Conservation (phyloP, 2,329 filamentous ascomycete species). For the Dissoconium aciculare region DNA sequence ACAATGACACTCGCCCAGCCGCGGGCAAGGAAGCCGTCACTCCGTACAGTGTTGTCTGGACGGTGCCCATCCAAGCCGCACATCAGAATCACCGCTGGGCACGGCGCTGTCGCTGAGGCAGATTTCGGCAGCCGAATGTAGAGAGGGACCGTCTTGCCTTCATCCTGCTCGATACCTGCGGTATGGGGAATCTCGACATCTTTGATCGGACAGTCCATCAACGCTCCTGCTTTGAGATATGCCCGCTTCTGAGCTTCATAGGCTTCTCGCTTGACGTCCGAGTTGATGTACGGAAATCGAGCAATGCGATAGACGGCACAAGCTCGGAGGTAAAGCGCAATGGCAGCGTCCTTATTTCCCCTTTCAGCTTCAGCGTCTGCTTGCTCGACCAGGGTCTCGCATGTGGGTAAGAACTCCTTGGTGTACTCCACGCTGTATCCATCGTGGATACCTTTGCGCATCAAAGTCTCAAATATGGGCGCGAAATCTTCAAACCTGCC, state of each 20-base stretch:
- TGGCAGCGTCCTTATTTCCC: constrained; percentile 17
- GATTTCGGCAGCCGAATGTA: constrained; percentile 25
- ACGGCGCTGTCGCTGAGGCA: constrained; percentile 20
- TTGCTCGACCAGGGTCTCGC: constrained; percentile 23
- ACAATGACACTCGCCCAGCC: constrained; percentile 49
- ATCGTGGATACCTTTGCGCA: constrained; percentile 21
- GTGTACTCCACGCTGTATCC: constrained; percentile 24
- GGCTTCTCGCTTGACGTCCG: constrained; percentile 20
- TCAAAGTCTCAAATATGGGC: constrained; percentile 25
- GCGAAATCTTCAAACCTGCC: constrained; percentile 26
- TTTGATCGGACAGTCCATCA: constrained; percentile 25
- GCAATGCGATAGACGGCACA: constrained; percentile 25
- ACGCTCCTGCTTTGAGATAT: constrained; percentile 23
- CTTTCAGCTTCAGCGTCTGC: constrained; percentile 13
- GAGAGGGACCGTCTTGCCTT: constrained; percentile 26
- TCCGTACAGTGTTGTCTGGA: constrained; percentile 46
- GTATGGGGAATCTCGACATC: constrained; percentile 28
- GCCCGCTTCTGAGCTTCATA: constrained; percentile 25
- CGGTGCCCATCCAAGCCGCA: constrained; percentile 49
- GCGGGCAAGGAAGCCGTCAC: constrained; percentile 45
- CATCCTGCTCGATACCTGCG: constrained; percentile 20
- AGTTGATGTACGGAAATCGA: constrained; percentile 26
- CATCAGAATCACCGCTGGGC: constrained; percentile 41
- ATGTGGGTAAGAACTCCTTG: constrained; percentile 26
- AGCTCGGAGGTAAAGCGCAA: constrained; percentile 24